Conservation (phyloP, 2,329 filamentous ascomycete species). For the Neofusicoccum cordaticola region DNA sequence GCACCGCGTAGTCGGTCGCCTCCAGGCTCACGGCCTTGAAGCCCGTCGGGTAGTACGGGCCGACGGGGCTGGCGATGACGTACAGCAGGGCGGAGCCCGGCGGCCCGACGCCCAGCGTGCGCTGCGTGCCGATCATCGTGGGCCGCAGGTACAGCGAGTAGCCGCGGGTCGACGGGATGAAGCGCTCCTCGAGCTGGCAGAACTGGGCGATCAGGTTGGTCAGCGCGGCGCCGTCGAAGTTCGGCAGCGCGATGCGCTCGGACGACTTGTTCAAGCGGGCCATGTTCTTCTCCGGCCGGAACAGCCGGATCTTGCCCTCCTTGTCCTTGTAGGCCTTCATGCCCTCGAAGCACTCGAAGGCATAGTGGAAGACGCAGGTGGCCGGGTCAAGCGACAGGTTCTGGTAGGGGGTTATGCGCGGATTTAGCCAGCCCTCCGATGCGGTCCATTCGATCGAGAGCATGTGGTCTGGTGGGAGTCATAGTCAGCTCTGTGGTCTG, state of each 20-base stretch:
- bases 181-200: slow-evolving; percentile 76
- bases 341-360: slow-evolving; percentile 96
- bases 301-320: slow-evolving; percentile 74
- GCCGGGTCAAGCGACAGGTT: slow-evolving; percentile 95
- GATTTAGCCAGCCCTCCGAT: slow-evolving; percentile 75
- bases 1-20: slow-evolving; percentile 93
- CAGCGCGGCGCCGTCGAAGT: slow-evolving; percentile 70
- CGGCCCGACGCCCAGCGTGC: slow-evolving; percentile 87
- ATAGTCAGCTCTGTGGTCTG: slow-evolving; percentile 6
- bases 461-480: slow-evolving; percentile 76
- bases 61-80: slow-evolving; percentile 93
- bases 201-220: slow-evolving; percentile 80
- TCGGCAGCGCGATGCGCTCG: slow-evolving; percentile 87
- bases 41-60: slow-evolving; percentile 95
- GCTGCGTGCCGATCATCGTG: slow-evolving; percentile 95
- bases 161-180: slow-evolving; percentile 78
- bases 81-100: slow-evolving; percentile 89
- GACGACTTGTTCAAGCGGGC: slow-evolving; percentile 86
- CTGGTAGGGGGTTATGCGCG: slow-evolving; percentile 88
- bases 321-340: slow-evolving; percentile 99
- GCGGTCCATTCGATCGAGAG: slow-evolving; percentile 91
- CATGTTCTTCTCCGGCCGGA: slow-evolving; percentile 97
- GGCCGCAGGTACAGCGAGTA: slow-evolving; percentile 95
- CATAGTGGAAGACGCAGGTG: slow-evolving; percentile 97
- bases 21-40: slow-evolving; percentile 97